Evolutionary conservation across 495 filamentous ascomycete genomes (phyloP).

Genomic region (Neurospora intermedia): DNA sequence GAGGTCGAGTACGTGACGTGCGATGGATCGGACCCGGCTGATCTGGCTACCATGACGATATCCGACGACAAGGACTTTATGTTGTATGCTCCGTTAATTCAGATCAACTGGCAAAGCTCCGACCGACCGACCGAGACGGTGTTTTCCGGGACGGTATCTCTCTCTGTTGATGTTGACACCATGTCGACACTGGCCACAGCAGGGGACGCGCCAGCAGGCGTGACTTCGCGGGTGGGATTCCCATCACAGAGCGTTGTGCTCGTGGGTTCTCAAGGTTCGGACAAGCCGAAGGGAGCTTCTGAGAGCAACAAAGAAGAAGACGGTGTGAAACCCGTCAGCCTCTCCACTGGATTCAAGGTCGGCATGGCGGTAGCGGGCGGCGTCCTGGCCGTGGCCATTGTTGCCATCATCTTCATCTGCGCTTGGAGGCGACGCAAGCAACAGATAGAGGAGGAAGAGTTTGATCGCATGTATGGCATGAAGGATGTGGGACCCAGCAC

Average conservation of each 20-base stretch:
- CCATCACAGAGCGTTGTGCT: not conserved
- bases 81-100: conserved; percentile 25
- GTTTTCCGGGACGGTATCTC: not conserved
- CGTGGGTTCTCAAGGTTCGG: too few species aligned
- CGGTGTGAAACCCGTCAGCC: not conserved
- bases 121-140: conserved; percentile 7
- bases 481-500: conserved; percentile 7
- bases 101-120: conserved; percentile 26
- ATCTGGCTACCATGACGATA: conserved; percentile 11
- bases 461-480: conserved; percentile 20
- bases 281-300: not conserved
- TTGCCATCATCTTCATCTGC: conserved; percentile 11
- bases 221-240: not conserved
- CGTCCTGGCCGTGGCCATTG: conserved; percentile 8
- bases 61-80: conserved; percentile 15
- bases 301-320: not conserved
- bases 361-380: conserved; percentile 16
- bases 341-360: conserved; percentile 11
- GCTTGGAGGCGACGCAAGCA: conserved; percentile 12
- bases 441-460: conserved; percentile 17
- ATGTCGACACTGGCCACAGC: conserved; percentile 4
- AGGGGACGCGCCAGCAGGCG: not conserved
- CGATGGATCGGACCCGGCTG: conserved; percentile 13
- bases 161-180: conserved; percentile 4
- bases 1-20: conserved; percentile 18